phyloP scores from a whole-genome alignment of 1,284 basidiomycete genomes.

The Cryptococcus wingfieldii region DNA sequence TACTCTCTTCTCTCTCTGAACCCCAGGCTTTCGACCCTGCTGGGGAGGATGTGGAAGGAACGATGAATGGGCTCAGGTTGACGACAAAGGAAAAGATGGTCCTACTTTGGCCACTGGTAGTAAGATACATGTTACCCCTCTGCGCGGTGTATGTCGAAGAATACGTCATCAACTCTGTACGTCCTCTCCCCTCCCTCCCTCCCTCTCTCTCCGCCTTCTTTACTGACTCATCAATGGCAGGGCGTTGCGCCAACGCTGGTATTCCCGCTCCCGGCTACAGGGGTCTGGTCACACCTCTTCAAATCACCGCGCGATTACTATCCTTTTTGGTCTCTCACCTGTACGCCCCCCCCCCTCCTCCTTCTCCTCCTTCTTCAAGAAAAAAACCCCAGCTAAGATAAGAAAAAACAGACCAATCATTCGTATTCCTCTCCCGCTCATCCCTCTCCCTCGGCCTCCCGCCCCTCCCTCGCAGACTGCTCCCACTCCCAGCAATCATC shows the following conservation, averaged over 20 bases:
- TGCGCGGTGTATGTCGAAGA: conserved; percentile 65
- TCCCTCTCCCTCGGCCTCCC: conserved; percentile 83
- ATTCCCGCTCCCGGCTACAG: conserved; percentile 73
- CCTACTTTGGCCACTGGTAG: conserved; percentile 66
- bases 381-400: neutral
- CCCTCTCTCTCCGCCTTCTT: neutral
- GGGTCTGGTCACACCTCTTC: conserved; percentile 70
- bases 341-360: conserved; percentile 11
- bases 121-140: conserved; percentile 59
- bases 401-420: conserved; percentile 63
- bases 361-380: neutral
- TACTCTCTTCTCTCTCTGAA: neutral
- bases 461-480: conserved; percentile 65
- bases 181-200: conserved; percentile 14
- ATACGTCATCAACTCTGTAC: conserved; percentile 84
- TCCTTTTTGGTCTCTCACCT: conserved; percentile 65
- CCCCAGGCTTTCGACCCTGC: neutral
- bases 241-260: conserved; percentile 86
- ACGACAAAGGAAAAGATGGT: conserved; percentile 67
- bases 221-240: conserved; percentile 47
- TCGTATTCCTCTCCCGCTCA: conserved; percentile 92
- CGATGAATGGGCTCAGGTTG: conserved; percentile 40
- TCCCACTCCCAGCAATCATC: conserved; percentile 54
- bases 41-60: neutral
- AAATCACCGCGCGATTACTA: conserved; percentile 88